Base-by-base conservation (phyloP, 1,139 yeast species). In the Tardiomyces blankii region DNA sequence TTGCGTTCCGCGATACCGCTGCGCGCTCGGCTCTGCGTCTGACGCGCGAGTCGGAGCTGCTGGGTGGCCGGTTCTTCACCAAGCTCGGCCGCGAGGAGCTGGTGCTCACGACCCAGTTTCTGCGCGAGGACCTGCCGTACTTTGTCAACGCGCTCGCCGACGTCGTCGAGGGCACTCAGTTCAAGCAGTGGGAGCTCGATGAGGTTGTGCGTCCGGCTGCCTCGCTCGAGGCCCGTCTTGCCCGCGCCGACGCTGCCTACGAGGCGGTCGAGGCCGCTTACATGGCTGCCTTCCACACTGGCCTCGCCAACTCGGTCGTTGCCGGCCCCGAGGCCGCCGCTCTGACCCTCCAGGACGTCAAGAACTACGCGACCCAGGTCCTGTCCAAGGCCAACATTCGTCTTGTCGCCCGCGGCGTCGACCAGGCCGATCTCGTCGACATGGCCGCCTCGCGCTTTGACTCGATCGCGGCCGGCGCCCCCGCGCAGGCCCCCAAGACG, bases 21-120 rank as follows among this genome's bases (percentile, higher is more conserved):
- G 66, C 78, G 58, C 87, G 88, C 68, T 83, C 95, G 33, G 96
- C 95, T 30, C 75, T 91, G 64, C 85, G 98, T 72, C 75, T 89
- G 62, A 84, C 89, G 60, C 84, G 98, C 69, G 98, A 93, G 71
- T 72, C 91, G 47, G 99, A 93, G 72, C 78, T 91, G 55, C 75
- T 91, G 58, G 98, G 98, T 54, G 97, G 96, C 62, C 69, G 69
- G 53, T 78, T 87, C 65, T 64, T 76, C 44, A 73, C 94, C 43
- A 60, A 66, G 48, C 82, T 87, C 56, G 79, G 87, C 64, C 83
- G 96, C 73, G 97, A 91, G 65, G 74, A 82, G 60, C 76, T 93
- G 55, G 77, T 84, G 53, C 77, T 91, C 63, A 75, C 78, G 56
- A 81, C 97, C 48, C 74, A 78, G 58, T 91, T 91, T 73, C 77